Evolutionary conservation across 176 grass and related monocot species (phyloP), one percentile per base, ranked within the genome.

Genomic region (Cenchrus americanus): DNA sequence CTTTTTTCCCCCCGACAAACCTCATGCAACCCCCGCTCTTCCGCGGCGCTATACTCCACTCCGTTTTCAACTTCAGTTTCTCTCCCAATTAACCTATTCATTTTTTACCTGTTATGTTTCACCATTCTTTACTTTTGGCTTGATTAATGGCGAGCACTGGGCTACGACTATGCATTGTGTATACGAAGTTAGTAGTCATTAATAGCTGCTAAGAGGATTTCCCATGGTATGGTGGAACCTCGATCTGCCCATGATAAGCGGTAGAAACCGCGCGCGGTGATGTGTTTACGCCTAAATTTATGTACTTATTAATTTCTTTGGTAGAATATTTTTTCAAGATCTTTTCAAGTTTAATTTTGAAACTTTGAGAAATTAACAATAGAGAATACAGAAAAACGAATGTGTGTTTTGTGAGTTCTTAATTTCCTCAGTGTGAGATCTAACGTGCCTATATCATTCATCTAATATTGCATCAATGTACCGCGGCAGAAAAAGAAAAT

Each of bases 161-260:
- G 3, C n/a, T 60, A 41, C 23, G 47, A 13, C 62, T 62, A 13
- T 78, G 41, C 59, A 78, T 19, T 78, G 41, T 78, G 41, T 43
- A 78, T 19, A 5, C 0, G 10, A 77, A 37, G 24, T 43, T 49
- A n/a, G 61, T 12, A 66, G 46, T n/a, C 15, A 79, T 65, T 18
- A 66, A 79, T 52, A 21, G 9, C 22, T 66, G 15, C 77, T 32
- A 37, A 14, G 77, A 48, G 77, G 73, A 67, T 66, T 80, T 52
- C 21, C 9, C n/a, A n/a, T 57, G 19, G 53, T 57, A 57, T 64
- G 17, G 11, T 63, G 14, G 9, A 47, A 71, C 2, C 69, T 49
- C 13, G 19, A 24, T 30, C 27, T 30, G 27, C 3, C 4, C 23
- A 12, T 32, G 14, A 18, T 48, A 7, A 23, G 54, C 15, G 1